A percentile compares a stretch with the other conserved stretches of the same genome.
Conservation (phyloP, 2,329 filamentous ascomycete species). For the Talaromyces sp. region DNA sequence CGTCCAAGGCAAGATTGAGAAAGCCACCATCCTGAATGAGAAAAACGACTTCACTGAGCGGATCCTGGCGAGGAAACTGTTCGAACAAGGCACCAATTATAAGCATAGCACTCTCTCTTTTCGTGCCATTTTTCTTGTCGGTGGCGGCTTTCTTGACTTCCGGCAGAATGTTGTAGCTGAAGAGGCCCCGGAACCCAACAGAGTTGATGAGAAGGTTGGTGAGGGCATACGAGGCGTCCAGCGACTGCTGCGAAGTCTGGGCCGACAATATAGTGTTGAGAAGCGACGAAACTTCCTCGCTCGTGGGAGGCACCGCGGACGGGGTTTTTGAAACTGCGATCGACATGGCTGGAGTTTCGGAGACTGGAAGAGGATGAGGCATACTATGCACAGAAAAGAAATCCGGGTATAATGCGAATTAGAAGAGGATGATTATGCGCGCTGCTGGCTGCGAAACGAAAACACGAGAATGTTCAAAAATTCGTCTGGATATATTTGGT, state of each 20-base stretch:
- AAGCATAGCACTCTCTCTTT: slow-evolving; percentile 89
- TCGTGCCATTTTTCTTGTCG: slow-evolving; percentile 88
- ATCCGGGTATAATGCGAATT: slow-evolving; percentile 4
- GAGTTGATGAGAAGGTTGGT: slow-evolving; percentile 61
- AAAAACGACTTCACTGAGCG: slow-evolving; percentile 73
- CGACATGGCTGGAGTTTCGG: slow-evolving; percentile 36
- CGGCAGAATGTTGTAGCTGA: slow-evolving; percentile 57
- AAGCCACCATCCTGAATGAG: slow-evolving; percentile 74
- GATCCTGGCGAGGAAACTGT: slow-evolving; percentile 72
- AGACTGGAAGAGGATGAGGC: slow-evolving; percentile 43
- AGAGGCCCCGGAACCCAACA: slow-evolving; percentile 58
- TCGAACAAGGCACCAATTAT: slow-evolving; percentile 91
- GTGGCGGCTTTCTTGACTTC: slow-evolving; percentile 70
- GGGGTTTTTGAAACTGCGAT: slow-evolving; percentile 46
- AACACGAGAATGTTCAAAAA: neutral
- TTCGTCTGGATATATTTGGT: neutral
- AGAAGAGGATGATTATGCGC: neutral
- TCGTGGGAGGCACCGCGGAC: slow-evolving; percentile 50
- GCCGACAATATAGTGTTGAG: slow-evolving; percentile 65
- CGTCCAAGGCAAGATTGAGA: slow-evolving; percentile 70
- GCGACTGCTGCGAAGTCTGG: slow-evolving; percentile 62
- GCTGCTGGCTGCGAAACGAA: neutral
- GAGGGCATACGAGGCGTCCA: slow-evolving; percentile 63
- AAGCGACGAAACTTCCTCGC: slow-evolving; percentile 61
- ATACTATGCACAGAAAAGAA: slow-evolving; percentile 25